Conservation (phyloP, 2,329 filamentous ascomycete genomes). For the Zasmidium citrigriseum region DNA sequence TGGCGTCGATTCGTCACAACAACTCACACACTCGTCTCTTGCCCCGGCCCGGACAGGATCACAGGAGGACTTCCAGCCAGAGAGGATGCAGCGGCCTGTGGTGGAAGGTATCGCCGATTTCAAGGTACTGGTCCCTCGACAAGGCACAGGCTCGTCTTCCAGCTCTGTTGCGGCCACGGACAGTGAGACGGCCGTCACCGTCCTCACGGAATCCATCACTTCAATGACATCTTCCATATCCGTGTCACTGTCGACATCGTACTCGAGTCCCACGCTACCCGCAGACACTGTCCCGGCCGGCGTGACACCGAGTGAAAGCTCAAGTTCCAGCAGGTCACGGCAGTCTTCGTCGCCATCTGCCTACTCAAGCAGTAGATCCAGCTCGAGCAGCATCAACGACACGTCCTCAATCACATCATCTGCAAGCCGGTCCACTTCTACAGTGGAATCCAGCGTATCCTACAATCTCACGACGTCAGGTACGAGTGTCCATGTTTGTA, state of each 20-base stretch:
- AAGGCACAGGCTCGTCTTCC: conserved; percentile 20
- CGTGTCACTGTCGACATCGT: neutral
- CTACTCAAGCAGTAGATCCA: neutral
- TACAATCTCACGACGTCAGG: conserved; percentile 29
- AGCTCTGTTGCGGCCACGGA: neutral
- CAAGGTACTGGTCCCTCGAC: conserved; percentile 22
- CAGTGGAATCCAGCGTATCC: conserved; percentile 1
- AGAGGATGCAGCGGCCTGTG: conserved; percentile 14
- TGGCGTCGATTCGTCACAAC: conserved; percentile 16
- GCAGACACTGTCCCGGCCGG: neutral
- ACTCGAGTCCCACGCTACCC: neutral
- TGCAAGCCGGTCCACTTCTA: neutral
- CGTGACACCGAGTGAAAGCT: neutral
- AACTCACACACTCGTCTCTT: conserved; percentile 7
- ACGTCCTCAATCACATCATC: conserved; percentile 9
- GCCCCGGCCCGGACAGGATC: conserved; percentile 1
- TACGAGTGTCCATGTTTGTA: conserved; percentile 1
- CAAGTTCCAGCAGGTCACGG: neutral
- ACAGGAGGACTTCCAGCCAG: neutral
- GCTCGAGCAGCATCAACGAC: conserved; percentile 1
- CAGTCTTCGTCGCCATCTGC: neutral
- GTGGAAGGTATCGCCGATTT: conserved; percentile 23
- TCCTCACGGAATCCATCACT: neutral
- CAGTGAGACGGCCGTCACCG: neutral
- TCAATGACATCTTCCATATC: neutral